Base-by-base conservation (phyloP, 306 rosid genomes). In the Prunus kanzakura region DNA sequence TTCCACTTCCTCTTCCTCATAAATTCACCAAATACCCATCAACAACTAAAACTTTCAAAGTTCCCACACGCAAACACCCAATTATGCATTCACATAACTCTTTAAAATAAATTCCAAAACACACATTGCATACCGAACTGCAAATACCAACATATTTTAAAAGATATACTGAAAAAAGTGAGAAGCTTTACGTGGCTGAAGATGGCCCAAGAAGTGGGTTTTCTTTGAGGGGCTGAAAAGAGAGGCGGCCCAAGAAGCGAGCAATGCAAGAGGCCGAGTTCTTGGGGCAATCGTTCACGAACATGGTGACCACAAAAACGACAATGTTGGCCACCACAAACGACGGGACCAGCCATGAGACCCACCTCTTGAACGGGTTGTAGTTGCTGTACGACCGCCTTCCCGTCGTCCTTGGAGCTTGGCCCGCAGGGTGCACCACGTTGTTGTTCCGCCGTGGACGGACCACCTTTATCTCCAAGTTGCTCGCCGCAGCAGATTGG, bases 201-300 rank as follows among this genome's bases (percentile, higher is more conserved):
- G 97, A 92, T 80, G 97, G 97, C 54, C 96, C 97, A 19, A 92
- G 83, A 82, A 92, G 93, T 23, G 91, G 97, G 55, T 92, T 92
- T 67, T 92, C 93, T 23, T 85, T 90, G n/a, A 92, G 81, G 6
- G 97, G 88, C 75, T 92, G 93, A 79, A 92, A 92, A 3, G 97
- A 84, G 81, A 92, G 83, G 45, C 93, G 84, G n/a, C 97, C 97
- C 25, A 92, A 80, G 76, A 88, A 92, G 23, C 84, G 49, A 23
- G 56, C 89, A 76, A 92, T 62, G 71, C 97, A 90, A 3, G 86
- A 73, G 62, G 11, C 16, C 0, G 88, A 84, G 65, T 85, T 55
- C 71, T 87, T 51, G 7, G 97, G 96, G 71, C 97, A 92, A 79
- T 92, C 65, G 51, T 92, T 92, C 1, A 87, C 75, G 16, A 70